phyloP scores from a whole-genome alignment of 345 rosid species.

The Citrus sinensis region DVS_A1.0 CM039162.1:32092501-32093000 shows the following conservation, averaged over 20 bases:
- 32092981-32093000: constrained; percentile 97
- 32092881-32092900: neutral
- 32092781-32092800: constrained; percentile 95
- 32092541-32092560: constrained; percentile 93
- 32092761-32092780: constrained; percentile 97
- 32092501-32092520: constrained; percentile 93
- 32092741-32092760: constrained; percentile 95
- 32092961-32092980: constrained; percentile 99
- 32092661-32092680: no score
- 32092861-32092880: neutral
- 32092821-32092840: constrained; percentile 99
- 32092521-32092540: constrained; percentile 91
- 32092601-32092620: constrained; percentile 37
- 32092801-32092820: constrained; percentile 98
- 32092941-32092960: neutral
- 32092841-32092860: constrained; percentile 45
- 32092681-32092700: neutral
- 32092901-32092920: neutral
- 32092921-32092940: neutral
- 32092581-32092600: constrained; percentile 95
- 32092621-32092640: no score
- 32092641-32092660: neutral
- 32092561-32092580: constrained; percentile 81
- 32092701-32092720: neutral
- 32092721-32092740: constrained; percentile 38